Conservation (phyloP, 2,329 filamentous ascomycete species). For the Pseudocercospora cruenta region DNA sequence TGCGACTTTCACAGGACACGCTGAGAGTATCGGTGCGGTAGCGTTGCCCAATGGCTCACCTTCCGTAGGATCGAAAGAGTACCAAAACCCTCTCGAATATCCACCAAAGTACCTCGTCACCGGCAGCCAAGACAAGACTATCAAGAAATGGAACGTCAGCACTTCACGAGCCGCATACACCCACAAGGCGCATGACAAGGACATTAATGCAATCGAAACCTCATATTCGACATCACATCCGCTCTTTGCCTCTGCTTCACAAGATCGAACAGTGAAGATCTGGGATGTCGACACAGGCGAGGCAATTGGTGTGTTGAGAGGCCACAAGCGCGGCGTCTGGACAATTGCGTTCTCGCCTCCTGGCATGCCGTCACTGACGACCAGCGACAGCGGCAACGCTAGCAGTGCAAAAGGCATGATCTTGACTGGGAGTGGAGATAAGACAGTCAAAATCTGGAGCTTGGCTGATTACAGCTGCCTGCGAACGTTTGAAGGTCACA, state of each 20-base stretch:
- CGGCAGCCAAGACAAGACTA: constrained; percentile 90
- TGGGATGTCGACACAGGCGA: constrained; percentile 91
- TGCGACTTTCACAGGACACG: constrained; percentile 84
- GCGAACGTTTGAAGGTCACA: constrained; percentile 92
- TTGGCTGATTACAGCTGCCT: constrained; percentile 89
- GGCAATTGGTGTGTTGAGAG: constrained; percentile 84
- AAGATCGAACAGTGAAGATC: constrained; percentile 96
- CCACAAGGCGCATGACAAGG: constrained; percentile 95
- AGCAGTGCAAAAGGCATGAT: constrained; percentile 77
- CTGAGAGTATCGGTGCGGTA: constrained; percentile 90
- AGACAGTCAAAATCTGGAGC: constrained; percentile 94
- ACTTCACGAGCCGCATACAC: constrained; percentile 72
- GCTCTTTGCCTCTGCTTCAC: constrained; percentile 94
- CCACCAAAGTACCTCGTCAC: constrained; percentile 86
- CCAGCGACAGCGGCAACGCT: constrained; percentile 64
- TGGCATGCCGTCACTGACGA: constrained; percentile 72
- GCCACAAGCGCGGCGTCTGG: constrained; percentile 95
- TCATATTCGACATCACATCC: constrained; percentile 64
- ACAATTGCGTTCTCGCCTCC: constrained; percentile 86
- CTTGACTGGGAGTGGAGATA: constrained; percentile 91
- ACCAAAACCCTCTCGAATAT: constrained; percentile 72
- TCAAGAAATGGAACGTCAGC: constrained; percentile 88
- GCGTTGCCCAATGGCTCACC: constrained; percentile 75
- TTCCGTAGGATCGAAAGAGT: constrained; percentile 68
- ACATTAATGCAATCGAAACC: constrained; percentile 92